These are phyloP conservation scores for Ambrosia hybrid DNA, from an alignment of 140 eudicot species.

Conservation along the genomic window DNA sequence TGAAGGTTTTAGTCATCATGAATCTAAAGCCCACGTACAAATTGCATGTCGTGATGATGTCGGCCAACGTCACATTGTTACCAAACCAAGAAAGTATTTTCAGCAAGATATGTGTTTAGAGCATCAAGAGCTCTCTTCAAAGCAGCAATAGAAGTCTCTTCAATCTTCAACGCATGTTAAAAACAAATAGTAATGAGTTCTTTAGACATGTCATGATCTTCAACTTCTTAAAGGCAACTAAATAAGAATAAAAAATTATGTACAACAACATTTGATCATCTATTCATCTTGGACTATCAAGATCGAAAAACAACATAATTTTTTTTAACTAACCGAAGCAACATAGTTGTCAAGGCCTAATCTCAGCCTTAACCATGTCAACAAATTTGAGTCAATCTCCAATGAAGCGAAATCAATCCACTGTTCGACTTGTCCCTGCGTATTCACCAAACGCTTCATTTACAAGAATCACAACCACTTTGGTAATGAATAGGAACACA, in stretches of 20 bases:
- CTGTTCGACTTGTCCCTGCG: slow-evolving; percentile 76
- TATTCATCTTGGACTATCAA: background rate
- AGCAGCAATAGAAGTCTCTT: slow-evolving; percentile 54
- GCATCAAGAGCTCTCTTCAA: slow-evolving; percentile 72
- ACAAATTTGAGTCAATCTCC: slow-evolving; percentile 58
- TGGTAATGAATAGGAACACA: background rate
- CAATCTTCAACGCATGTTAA: slow-evolving; percentile 42
- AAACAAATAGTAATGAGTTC: slow-evolving; percentile 1
- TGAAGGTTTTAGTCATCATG: slow-evolving; percentile 33
- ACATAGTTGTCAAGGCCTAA: slow-evolving; percentile 20
- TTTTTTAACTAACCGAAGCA: background rate
- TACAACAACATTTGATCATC: background rate
- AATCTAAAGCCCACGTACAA: slow-evolving; percentile 44
- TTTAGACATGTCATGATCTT: slow-evolving; percentile 3
- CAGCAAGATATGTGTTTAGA: slow-evolving; percentile 62
- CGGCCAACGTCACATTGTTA: slow-evolving; percentile 74
- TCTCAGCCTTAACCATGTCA: slow-evolving; percentile 32
- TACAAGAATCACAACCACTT: background rate
- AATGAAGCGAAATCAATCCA: slow-evolving; percentile 79
- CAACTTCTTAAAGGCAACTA: background rate
- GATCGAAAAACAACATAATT: too few relatives aligned
- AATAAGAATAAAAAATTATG: background rate
- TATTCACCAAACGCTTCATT: background rate
- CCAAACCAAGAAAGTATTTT: slow-evolving; percentile 75
- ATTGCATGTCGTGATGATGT: slow-evolving; percentile 66